Conservation (phyloP, 805 yeast genomes). For the Nadsonia fulvescens region DNA sequence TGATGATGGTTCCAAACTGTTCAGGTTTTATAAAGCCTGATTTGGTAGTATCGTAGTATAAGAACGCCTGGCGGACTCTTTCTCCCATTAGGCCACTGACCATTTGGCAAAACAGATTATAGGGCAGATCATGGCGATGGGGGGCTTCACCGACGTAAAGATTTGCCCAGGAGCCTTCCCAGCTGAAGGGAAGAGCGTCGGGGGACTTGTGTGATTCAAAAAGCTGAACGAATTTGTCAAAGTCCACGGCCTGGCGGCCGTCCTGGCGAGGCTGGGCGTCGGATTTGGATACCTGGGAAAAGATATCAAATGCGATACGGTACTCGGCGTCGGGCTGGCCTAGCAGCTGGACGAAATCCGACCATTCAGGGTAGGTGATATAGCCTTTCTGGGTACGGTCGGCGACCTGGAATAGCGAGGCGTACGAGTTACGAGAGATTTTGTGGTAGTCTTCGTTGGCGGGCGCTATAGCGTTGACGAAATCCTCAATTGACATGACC, state of each 20-base stretch:
- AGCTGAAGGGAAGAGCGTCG: constrained; percentile 24
- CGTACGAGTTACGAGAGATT: constrained; percentile 40
- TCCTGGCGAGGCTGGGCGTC: too few species aligned
- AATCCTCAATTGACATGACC: constrained; percentile 22
- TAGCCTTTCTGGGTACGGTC: constrained; percentile 58
- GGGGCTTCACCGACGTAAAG: constrained; percentile 22
- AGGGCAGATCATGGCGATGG: constrained; percentile 22
- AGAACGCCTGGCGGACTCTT: constrained; percentile 28
- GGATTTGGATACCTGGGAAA: constrained; percentile 10
- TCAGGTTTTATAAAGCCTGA: constrained; percentile 24
- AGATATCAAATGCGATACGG: constrained; percentile 29
- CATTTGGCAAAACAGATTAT: constrained; percentile 27
- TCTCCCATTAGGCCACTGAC: constrained; percentile 26
- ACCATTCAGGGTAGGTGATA: constrained; percentile 54
- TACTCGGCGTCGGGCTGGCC: constrained; percentile 38
- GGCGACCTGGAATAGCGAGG: constrained; percentile 62
- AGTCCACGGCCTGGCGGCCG: constrained; percentile 22
- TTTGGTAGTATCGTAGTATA: constrained; percentile 18
- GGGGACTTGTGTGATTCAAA: constrained; percentile 20
- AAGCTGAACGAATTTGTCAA: constrained; percentile 21
- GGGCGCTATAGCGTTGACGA: constrained; percentile 26
- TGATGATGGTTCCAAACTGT: constrained; percentile 22
- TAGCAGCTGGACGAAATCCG: constrained; percentile 40
- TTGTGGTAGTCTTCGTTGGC: constrained; percentile 29
- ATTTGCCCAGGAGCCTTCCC: constrained; percentile 25